Percentiles rank a stretch among this genome's conserved stretches.
These are phyloP conservation scores for Xeromyces bisporus DNA, from an alignment of 495 filamentous ascomycete genomes.

Conservation along the genomic window DNA sequence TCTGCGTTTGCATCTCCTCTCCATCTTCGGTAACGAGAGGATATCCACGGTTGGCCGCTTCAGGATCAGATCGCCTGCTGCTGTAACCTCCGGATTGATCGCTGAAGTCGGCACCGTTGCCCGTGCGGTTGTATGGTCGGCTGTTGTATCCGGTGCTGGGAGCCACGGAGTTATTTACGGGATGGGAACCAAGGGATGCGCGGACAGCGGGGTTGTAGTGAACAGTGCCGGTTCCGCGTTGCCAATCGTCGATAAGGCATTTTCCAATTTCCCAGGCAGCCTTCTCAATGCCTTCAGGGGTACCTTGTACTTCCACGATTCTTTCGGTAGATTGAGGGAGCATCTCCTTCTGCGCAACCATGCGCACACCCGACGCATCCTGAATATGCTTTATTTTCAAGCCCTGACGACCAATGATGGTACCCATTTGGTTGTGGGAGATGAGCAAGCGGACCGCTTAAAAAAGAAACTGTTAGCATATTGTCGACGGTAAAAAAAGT, in stretches of 20 bases:
- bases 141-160: constrained; percentile 36
- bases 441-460: constrained; percentile 91
- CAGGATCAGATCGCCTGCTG: constrained; percentile 65
- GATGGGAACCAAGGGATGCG: constrained; percentile 43
- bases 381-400: constrained; percentile 99
- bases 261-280: constrained; percentile 98
- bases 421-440: constrained; percentile 99
- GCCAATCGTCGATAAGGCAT: constrained; percentile 93
- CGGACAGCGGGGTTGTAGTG: constrained; percentile 92
- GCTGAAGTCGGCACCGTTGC: constrained; percentile 95
- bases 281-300: constrained; percentile 82
- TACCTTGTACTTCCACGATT: constrained; percentile 90
- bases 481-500: no score
- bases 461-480: constrained; percentile 16
- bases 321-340: constrained; percentile 97
- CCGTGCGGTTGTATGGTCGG: constrained; percentile 78
- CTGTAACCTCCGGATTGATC: constrained; percentile 48
- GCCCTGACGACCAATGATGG: constrained; percentile 90
- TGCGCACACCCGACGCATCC: constrained; percentile 88
- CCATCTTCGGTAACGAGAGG: constrained; percentile 85
- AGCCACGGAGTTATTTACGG: constrained; percentile 23
- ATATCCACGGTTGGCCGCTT: constrained; percentile 51
- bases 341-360: constrained; percentile 99
- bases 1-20: constrained; percentile 95
- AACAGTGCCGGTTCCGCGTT: constrained; percentile 88